Evolutionary conservation across 2,329 filamentous ascomycete genomes (phyloP).

Genomic region (Fonsecaea monophora): DNA sequence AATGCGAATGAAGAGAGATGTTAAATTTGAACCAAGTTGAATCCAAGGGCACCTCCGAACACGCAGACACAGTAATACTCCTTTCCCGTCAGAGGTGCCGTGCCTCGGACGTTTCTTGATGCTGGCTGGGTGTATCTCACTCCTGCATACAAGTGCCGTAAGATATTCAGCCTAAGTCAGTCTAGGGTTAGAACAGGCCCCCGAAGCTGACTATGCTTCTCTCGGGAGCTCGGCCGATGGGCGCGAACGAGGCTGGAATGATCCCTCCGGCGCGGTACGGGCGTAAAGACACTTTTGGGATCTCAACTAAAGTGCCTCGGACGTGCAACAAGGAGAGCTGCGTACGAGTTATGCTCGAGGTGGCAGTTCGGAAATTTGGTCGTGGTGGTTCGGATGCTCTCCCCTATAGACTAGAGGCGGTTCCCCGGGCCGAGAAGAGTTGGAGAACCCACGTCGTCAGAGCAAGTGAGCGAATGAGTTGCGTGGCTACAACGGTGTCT

Average conservation of each 20-base stretch:
- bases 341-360: not conserved
- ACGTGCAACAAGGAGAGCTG: not conserved
- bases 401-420: not conserved
- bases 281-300: not conserved
- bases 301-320: not conserved
- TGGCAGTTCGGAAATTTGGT: not conserved
- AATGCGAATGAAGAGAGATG: not conserved
- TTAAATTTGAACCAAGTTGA: not conserved
- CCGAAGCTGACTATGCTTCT: not conserved
- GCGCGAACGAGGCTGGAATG: not conserved
- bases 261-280: not conserved
- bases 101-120: slow-evolving; percentile 1
- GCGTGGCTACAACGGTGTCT: not conserved
- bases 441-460: slow-evolving; percentile 8
- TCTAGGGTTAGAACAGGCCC: not conserved
- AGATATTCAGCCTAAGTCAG: not conserved
- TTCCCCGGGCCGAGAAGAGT: slow-evolving; percentile 7
- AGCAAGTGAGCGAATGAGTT: not conserved
- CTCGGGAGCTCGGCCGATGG: not conserved
- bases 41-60: not conserved
- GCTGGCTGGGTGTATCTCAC: not conserved
- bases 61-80: not conserved
- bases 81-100: not conserved
- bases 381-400: not conserved
- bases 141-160: not conserved